Base-by-base conservation (phyloP, 345 rosid genomes). In the Rhodamnia argentea region DNA sequence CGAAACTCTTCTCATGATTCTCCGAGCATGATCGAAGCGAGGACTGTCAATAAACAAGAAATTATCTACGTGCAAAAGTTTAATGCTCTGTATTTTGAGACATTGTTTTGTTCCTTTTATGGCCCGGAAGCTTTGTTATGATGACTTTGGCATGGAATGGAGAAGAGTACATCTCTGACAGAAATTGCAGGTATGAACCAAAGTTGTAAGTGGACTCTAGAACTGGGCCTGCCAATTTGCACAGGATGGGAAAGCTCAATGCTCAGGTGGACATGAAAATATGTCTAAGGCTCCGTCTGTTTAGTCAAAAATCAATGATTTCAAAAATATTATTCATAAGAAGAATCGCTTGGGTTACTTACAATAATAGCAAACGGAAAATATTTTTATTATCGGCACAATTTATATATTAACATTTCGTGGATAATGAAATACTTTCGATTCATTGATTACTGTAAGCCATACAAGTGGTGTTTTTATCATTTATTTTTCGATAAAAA, bases 1-100 rank as follows among this genome's bases (percentile, higher is more conserved):
- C 40, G 18, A 87, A 90, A 47, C 40, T 86, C 16, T 55, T 87
- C 83, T 90, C 29, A 64, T 32, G 81, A 11, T 20, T 75, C 56
- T 44, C 23, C 57, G 75, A 24, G 64, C 15, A 18, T n/a, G 40
- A 52, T 50, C 32, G 37, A 27, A 47, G 81, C 37, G 47, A 37
- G 81, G 81, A 70, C 81, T 37, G 81, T 20, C 81, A 20, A 62
- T 50, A 16, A 23, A 51, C 23, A 16, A 51, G 52, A 82, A 51
- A 82, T 26, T 51, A 51, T 51, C 26, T 51, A 51, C 51, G 24
- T 82, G 20, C 32, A 14, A n/a, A 47, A 47, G 42, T 24, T 16
- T 82, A n/a, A 1, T 37, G 54, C 51, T 52, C 0, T 51, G 40
- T 47, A 14, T n/a, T 26, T 26, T 37, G 23, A 53, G 6, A 82